Conservation (phyloP, 352 stramenopile genomes). For the Phytophthora ohioensis region DNA sequence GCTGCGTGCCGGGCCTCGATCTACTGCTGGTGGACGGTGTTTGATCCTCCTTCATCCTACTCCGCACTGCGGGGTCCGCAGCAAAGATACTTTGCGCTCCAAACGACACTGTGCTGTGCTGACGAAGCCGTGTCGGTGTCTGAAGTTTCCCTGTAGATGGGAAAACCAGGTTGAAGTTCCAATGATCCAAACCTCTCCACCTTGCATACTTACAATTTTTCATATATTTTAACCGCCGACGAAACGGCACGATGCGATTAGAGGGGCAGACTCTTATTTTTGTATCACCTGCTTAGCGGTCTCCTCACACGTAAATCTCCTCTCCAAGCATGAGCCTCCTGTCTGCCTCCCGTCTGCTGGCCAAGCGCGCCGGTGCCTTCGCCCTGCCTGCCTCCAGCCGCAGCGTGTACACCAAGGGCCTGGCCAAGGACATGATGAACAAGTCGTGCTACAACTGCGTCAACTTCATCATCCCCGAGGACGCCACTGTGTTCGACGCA, state of each 20-base stretch:
- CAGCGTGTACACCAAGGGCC: constrained; percentile 83
- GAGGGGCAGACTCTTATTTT: constrained; percentile 23
- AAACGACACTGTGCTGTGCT: constrained; percentile 5
- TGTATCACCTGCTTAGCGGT: background rate
- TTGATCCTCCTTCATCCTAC: constrained; percentile 12
- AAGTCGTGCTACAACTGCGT: constrained; percentile 96
- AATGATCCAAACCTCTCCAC: background rate
- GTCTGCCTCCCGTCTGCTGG: constrained; percentile 28
- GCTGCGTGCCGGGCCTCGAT: constrained; percentile 23
- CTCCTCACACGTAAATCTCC: constrained; percentile 17
- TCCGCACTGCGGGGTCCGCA: background rate
- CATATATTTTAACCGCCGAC: constrained; percentile 4
- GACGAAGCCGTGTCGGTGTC: constrained; percentile 9
- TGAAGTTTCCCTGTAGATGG: constrained; percentile 9
- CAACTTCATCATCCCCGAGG: constrained; percentile 95
- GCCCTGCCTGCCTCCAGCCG: constrained; percentile 20
- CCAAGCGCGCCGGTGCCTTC: constrained; percentile 28
- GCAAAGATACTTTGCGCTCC: constrained; percentile 1
- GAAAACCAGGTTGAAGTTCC: constrained; percentile 25
- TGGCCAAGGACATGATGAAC: constrained; percentile 91
- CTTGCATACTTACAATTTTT: constrained; percentile 24
- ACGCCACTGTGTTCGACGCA: constrained; percentile 94
- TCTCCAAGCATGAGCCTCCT: constrained; percentile 32
- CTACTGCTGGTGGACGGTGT: background rate
- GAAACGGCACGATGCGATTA: constrained; percentile 11